A percentile compares a stretch with the other conserved stretches of the same genome.
Conservation (phyloP, 108 stramenopile species). For the Mayamaea pseudoterrestris region DNA sequence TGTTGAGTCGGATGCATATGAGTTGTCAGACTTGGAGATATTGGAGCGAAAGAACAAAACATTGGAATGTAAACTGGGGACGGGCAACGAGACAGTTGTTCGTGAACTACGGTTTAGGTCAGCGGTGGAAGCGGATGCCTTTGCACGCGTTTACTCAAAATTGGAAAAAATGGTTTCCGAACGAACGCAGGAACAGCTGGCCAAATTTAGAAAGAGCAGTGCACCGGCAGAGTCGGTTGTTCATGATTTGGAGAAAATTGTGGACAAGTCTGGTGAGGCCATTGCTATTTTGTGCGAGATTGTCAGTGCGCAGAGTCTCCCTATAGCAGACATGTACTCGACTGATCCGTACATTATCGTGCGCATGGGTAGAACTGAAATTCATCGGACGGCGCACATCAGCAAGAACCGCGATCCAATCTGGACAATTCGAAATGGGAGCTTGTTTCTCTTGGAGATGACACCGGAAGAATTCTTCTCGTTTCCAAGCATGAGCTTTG, state of each 20-base stretch:
- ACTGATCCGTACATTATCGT: conserved; percentile 55
- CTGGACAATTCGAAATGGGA: conserved; percentile 54
- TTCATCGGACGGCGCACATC: conserved; percentile 49
- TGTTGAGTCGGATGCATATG: too few relatives aligned
- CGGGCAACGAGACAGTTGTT: conserved; percentile 4
- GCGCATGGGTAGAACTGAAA: conserved; percentile 25
- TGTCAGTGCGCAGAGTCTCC: conserved; percentile 51
- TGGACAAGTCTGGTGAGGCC: not conserved
- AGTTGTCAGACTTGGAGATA: too few relatives aligned
- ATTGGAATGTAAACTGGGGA: conserved; percentile 19
- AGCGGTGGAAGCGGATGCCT: conserved; percentile 6
- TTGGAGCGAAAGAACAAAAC: conserved; percentile 5
- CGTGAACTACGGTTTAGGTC: conserved; percentile 18
- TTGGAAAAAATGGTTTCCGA: conserved; percentile 7
- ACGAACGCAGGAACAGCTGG: conserved; percentile 5
- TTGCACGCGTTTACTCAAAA: conserved; percentile 5
- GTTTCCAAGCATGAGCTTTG: conserved; percentile 30
- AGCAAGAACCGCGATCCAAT: conserved; percentile 48
- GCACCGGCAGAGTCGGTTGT: not conserved
- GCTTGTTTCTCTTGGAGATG: conserved; percentile 47
- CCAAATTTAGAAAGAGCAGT: not conserved
- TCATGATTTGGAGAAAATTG: not conserved
- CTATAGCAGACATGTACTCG: conserved; percentile 32
- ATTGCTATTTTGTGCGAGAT: conserved; percentile 50
- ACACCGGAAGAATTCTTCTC: conserved; percentile 30